These are phyloP conservation scores for Cichorium intybus DNA, from an alignment of 140 eudicot genomes.

Conservation along the genomic window DNA sequence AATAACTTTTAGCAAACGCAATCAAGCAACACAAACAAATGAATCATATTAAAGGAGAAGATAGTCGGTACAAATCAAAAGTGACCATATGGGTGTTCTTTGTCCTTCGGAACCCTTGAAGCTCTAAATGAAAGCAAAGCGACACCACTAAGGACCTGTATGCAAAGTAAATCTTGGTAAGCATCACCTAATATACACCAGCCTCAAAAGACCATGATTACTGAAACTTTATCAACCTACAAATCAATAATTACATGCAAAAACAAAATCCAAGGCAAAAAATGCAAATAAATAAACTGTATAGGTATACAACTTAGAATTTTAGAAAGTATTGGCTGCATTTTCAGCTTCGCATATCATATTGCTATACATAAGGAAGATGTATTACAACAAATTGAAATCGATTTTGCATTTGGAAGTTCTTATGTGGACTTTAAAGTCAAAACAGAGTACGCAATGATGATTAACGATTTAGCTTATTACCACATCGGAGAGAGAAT, in stretches of 20 bases:
- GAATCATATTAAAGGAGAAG: slow-evolving; percentile 34
- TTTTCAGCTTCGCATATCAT: too few species aligned
- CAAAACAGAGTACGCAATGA: slow-evolving; percentile 4
- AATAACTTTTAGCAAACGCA: slow-evolving; percentile 5
- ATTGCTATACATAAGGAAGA: too few species aligned
- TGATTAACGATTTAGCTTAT: not conserved
- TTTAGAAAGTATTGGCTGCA: too few species aligned
- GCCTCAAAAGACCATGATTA: too few species aligned
- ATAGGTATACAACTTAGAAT: too few species aligned
- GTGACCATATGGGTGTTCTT: slow-evolving; percentile 99
- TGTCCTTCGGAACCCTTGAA: slow-evolving; percentile 89
- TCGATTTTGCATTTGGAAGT: not conserved
- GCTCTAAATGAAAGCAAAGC: slow-evolving; percentile 90
- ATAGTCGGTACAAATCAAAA: slow-evolving; percentile 73
- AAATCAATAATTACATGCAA: too few species aligned
- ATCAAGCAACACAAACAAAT: slow-evolving; percentile 4
- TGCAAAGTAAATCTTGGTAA: not conserved
- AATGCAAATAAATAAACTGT: too few species aligned
- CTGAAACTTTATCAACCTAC: too few species aligned
- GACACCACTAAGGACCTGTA: slow-evolving; percentile 92
- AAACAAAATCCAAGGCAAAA: too few species aligned
- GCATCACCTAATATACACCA: too few species aligned
- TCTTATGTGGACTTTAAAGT: not conserved
- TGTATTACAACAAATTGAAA: slow-evolving; percentile 16
- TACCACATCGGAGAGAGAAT: slow-evolving; percentile 97